Conservation (phyloP, 192 early-diverging fungal species). For the Linnemannia exigua region DNA sequence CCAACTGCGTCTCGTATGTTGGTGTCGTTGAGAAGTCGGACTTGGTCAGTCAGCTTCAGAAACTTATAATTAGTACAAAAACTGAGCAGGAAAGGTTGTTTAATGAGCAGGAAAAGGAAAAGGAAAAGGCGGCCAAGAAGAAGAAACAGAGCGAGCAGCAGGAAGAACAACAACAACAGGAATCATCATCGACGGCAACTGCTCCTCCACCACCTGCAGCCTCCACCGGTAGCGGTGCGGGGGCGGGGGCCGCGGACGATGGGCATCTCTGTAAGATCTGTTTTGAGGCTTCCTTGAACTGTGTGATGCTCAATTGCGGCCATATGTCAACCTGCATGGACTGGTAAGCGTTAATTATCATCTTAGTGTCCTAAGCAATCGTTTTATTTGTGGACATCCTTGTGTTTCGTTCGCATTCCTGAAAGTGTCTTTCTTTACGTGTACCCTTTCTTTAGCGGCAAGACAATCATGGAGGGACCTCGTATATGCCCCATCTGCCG, state of each 20-base stretch:
- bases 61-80: slow-evolving; percentile 67
- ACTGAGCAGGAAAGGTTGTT: slow-evolving; percentile 57
- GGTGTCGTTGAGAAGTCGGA: slow-evolving; percentile 83
- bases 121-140: background rate
- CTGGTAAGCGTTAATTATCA: slow-evolving; percentile 52
- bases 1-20: slow-evolving; percentile 73
- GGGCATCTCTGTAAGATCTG: slow-evolving; percentile 86
- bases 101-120: slow-evolving; percentile 12
- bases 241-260: slow-evolving; percentile 42
- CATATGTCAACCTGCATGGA: slow-evolving; percentile 88
- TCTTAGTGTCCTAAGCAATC: too few relatives aligned
- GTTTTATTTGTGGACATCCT: background rate
- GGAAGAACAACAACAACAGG: background rate
- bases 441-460: slow-evolving; percentile 28
- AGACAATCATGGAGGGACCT: slow-evolving; percentile 55
- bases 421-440: background rate
- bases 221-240: background rate
- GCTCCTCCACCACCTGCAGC: background rate
- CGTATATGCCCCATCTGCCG: slow-evolving; percentile 87
- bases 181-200: background rate
- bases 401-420: background rate
- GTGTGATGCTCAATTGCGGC: slow-evolving; percentile 87
- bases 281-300: slow-evolving; percentile 82
- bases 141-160: background rate
- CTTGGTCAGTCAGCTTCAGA: slow-evolving; percentile 71